These are phyloP conservation scores for Chlorella vulgaris DNA, from an alignment of 139 green algal genomes.

Conservation along the genomic window DNA sequence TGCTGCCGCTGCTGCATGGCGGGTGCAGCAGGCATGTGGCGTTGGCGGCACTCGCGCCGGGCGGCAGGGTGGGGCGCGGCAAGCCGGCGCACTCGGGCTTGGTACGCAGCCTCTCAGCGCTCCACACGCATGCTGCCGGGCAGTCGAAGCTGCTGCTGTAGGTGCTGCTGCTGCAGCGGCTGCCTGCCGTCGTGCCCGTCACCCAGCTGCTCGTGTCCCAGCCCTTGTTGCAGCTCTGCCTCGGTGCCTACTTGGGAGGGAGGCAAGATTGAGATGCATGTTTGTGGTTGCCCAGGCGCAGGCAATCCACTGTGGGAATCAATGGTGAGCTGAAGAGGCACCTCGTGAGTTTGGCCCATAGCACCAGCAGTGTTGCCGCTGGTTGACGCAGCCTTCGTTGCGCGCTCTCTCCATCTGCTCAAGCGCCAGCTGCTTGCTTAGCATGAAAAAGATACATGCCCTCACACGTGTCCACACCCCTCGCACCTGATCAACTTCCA, in stretches of 20 bases:
- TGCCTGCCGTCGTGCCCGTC: slow-evolving; percentile 40
- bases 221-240: slow-evolving; percentile 39
- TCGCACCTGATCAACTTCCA: slow-evolving; percentile 29
- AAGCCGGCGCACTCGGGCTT: not conserved
- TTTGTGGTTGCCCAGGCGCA: no score
- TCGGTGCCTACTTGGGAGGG: not conserved
- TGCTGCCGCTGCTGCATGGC: slow-evolving; percentile 24
- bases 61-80: not conserved
- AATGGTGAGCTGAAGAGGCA: no score
- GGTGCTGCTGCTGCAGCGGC: slow-evolving; percentile 30
- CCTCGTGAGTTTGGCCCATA: no score
- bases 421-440: no score
- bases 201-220: slow-evolving; percentile 45
- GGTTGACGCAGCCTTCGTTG: no score
- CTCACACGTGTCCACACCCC: no score
- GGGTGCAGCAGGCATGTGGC: slow-evolving; percentile 38
- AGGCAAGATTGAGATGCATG: no score
- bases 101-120: not conserved
- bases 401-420: no score
- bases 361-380: no score
- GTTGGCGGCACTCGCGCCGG: not conserved
- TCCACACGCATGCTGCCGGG: slow-evolving; percentile 39
- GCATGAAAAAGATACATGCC: no score
- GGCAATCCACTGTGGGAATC: no score
- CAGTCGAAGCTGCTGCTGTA: slow-evolving; percentile 55